A percentile compares a stretch with the other conserved stretches of the same genome.
Evolutionary conservation across 2,329 filamentous ascomycete species (phyloP).

Genomic region (Coleophoma cylindrospora): DNA sequence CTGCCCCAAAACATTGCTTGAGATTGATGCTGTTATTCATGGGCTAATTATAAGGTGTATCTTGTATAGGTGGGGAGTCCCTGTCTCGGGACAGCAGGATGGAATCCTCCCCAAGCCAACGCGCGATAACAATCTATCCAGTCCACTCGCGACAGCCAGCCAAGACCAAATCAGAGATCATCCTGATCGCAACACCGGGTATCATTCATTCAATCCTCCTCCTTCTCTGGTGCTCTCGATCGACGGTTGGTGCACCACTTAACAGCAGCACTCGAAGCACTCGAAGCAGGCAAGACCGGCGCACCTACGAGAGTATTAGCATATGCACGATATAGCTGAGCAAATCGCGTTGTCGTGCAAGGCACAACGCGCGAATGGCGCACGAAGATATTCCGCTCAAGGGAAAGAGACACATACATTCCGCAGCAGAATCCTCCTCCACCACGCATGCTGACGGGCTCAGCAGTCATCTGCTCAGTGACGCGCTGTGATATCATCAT

Average conservation of each 20-base stretch:
- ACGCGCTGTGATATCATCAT: slow-evolving; percentile 12
- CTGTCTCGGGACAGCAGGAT: too few species aligned
- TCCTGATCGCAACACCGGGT: neutral
- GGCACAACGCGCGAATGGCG: too few species aligned
- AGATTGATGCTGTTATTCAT: too few species aligned
- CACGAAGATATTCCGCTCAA: too few species aligned
- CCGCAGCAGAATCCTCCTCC: slow-evolving; percentile 22
- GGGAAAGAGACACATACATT: slow-evolving; percentile 12
- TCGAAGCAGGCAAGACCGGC: slow-evolving; percentile 24
- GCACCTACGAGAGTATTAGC: slow-evolving; percentile 13
- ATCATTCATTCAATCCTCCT: neutral
- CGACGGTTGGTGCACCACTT: neutral
- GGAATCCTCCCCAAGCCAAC: too few species aligned
- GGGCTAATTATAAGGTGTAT: too few species aligned
- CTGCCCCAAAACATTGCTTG: too few species aligned
- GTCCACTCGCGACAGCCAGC: too few species aligned
- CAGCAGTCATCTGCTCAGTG: slow-evolving; percentile 22
- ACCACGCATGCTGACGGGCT: slow-evolving; percentile 30
- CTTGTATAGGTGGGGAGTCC: too few species aligned
- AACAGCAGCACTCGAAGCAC: slow-evolving; percentile 25
- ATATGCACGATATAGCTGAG: neutral
- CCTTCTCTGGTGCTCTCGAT: neutral
- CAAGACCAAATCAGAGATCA: neutral
- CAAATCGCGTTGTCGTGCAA: too few species aligned
- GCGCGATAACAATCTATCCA: too few species aligned